phyloP scores from a whole-genome alignment of 2,329 filamentous ascomycete species.

The Claviceps africana region DNA sequence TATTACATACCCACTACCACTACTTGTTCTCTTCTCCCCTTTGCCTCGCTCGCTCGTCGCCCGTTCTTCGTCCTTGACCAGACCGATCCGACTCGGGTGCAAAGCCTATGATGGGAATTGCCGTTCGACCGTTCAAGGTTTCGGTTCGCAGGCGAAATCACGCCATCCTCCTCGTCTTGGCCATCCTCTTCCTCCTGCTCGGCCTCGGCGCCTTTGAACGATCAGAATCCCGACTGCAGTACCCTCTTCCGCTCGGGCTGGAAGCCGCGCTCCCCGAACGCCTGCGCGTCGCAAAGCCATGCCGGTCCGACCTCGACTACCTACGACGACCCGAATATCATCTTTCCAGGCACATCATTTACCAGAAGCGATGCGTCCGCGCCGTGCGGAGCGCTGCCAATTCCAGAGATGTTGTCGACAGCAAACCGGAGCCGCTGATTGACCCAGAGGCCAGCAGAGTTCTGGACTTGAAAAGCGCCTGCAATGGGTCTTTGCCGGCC shows the following conservation, averaged over 20 bases:
- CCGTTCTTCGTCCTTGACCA: neutral
- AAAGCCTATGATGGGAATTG: conserved; percentile 4
- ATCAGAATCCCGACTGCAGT: conserved; percentile 6
- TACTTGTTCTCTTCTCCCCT: neutral
- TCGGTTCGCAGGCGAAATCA: conserved; percentile 2
- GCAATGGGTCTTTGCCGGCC: conserved; percentile 7
- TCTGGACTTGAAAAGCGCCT: conserved; percentile 16
- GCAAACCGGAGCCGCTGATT: conserved; percentile 24
- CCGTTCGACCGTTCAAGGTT: conserved; percentile 5
- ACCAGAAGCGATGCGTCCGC: conserved; percentile 30
- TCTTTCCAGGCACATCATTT: conserved; percentile 28
- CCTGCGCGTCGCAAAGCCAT: conserved; percentile 9
- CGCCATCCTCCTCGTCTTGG: neutral
- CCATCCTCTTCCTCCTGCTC: conserved; percentile 1
- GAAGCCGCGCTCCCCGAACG: conserved; percentile 10
- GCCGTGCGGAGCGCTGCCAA: conserved; percentile 19
- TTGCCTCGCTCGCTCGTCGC: neutral
- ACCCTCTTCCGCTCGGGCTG: conserved; percentile 10
- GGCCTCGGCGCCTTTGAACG: conserved; percentile 4
- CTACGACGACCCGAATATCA: conserved; percentile 16
- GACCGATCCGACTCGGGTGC: neutral
- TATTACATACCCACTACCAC: neutral
- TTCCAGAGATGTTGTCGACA: conserved; percentile 23
- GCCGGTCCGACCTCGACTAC: conserved; percentile 16
- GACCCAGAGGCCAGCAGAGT: conserved; percentile 14